These are phyloP conservation scores for Colletotrichum eleusines DNA, from an alignment of 2,329 filamentous ascomycete species.

Conservation along the genomic window DNA sequence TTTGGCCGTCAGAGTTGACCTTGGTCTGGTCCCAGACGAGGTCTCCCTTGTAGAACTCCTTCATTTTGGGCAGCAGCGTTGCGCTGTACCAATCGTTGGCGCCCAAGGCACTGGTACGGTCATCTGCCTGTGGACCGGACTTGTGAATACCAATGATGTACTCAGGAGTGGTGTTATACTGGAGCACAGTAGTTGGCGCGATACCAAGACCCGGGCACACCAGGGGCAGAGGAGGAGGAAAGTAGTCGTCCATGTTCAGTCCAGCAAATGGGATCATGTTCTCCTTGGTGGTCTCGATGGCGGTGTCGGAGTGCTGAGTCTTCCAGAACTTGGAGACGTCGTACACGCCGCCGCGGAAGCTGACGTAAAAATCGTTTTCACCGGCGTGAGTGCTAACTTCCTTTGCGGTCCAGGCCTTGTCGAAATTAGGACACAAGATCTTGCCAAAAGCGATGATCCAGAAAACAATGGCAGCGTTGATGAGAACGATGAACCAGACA, in stretches of 20 bases:
- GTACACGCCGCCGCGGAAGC: slow-evolving; percentile 89
- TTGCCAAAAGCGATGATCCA: slow-evolving; percentile 91
- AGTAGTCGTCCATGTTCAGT: slow-evolving; percentile 84
- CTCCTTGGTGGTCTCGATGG: slow-evolving; percentile 68
- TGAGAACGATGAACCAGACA: slow-evolving; percentile 80
- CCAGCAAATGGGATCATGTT: slow-evolving; percentile 85
- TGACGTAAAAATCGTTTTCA: slow-evolving; percentile 86
- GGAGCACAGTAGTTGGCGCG: slow-evolving; percentile 66
- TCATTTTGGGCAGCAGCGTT: slow-evolving; percentile 81
- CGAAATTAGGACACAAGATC: slow-evolving; percentile 87
- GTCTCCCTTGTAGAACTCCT: slow-evolving; percentile 88
- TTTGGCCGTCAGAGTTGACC: slow-evolving; percentile 74
- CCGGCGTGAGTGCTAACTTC: slow-evolving; percentile 79
- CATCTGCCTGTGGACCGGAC: slow-evolving; percentile 72
- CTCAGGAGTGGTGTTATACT: slow-evolving; percentile 73
- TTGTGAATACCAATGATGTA: slow-evolving; percentile 72
- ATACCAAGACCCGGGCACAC: slow-evolving; percentile 81
- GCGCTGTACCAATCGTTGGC: slow-evolving; percentile 81
- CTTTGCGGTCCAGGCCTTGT: slow-evolving; percentile 85
- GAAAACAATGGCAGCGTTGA: slow-evolving; percentile 88
- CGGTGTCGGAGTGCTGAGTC: slow-evolving; percentile 82
- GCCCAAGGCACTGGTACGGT: slow-evolving; percentile 69
- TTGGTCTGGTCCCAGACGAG: slow-evolving; percentile 76
- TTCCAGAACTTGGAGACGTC: slow-evolving; percentile 92
- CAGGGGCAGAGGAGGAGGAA: slow-evolving; percentile 79